Base-by-base conservation (phyloP, 1,284 basidiomycete species). In the Neonothopanus nambi region DNA sequence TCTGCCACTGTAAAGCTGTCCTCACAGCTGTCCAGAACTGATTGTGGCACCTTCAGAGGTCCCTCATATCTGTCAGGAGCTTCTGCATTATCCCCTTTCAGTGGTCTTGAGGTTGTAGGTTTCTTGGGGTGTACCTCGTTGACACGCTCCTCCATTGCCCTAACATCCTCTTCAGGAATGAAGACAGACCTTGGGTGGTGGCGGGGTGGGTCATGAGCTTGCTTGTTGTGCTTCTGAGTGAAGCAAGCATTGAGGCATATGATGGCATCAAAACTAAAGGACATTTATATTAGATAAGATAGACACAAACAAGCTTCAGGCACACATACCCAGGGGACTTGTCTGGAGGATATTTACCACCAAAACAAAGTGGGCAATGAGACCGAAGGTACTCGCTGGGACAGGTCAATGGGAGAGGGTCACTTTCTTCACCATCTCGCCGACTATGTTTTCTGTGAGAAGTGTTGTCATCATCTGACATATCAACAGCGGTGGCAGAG, bases 1-100 rank as follows among this genome's bases (percentile, higher is more conserved):
- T 73, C 65, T 4, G 70, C 72, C 26, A 70, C 70, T 4, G 50
- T 59, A 56, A 73, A 73, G 1, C 65, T 68, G 5, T 65, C 61
- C n/a, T 65, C 52, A 55, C 72, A 74, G 9, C 55, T 61, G 46
- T 67, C 60, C 6, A 72, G 56, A 3, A 63, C 63, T 24, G 67
- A 61, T 13, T 54, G 55, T 7, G 66, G 63, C 0, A 68, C 59
- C 18, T 54, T 47, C 53, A 66, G n/a, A 7, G n/a, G n/a, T 8
- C 24, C 39, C n/a, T 56, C 43, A 24, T 26, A 51, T 8, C 30
- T 23, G 23, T 52, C 42, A 18, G n/a, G n/a, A n/a, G n/a, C n/a
- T n/a, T 51, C 24, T 15, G 20, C 35, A 2, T 51, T 40, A n/a
- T 13, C 12, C n/a, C 3, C 17, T 17, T 24, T 21, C 13, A n/a